These are phyloP conservation scores for Aspergillus biplanus DNA, from an alignment of 495 filamentous ascomycete genomes.

Conservation along the genomic window DNA sequence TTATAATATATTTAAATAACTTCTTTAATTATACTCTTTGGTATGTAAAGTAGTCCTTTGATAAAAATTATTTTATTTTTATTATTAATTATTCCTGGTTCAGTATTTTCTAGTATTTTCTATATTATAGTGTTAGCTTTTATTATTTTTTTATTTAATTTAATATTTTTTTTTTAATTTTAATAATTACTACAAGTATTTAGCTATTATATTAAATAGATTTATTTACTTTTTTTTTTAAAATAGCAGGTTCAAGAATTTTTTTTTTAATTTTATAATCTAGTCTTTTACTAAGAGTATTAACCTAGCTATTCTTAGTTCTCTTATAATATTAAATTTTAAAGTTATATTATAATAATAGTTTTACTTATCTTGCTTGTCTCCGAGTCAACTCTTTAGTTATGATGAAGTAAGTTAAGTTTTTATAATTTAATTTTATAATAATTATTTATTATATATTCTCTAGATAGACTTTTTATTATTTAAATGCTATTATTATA, in stretches of 20 bases:
- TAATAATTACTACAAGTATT: neutral
- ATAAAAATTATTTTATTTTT: neutral
- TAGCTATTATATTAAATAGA: neutral
- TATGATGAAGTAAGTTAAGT: neutral
- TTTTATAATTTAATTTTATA: slow-evolving; percentile 1
- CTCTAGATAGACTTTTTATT: neutral
- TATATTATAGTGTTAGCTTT: neutral
- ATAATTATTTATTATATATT: slow-evolving; percentile 2
- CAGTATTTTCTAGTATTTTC: neutral
- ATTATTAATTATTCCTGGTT: neutral
- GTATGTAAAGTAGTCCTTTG: neutral
- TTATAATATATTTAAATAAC: neutral
- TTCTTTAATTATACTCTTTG: neutral
- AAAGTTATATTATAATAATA: neutral
- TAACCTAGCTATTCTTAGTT: too few relatives aligned
- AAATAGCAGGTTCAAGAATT: neutral
- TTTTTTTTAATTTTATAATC: neutral
- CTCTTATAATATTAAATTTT: neutral
- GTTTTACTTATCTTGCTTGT: neutral
- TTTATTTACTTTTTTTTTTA: slow-evolving; percentile 6
- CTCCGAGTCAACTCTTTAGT: neutral
- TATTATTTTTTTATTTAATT: neutral
- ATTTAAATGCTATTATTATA: slow-evolving; percentile 7
- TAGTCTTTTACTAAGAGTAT: neutral
- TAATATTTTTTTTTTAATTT: neutral